A percentile compares a stretch with the other conserved stretches of the same genome.
Conservation (phyloP, 1,284 basidiomycete species). For the Cutaneotrichosporon sp. region DNA sequence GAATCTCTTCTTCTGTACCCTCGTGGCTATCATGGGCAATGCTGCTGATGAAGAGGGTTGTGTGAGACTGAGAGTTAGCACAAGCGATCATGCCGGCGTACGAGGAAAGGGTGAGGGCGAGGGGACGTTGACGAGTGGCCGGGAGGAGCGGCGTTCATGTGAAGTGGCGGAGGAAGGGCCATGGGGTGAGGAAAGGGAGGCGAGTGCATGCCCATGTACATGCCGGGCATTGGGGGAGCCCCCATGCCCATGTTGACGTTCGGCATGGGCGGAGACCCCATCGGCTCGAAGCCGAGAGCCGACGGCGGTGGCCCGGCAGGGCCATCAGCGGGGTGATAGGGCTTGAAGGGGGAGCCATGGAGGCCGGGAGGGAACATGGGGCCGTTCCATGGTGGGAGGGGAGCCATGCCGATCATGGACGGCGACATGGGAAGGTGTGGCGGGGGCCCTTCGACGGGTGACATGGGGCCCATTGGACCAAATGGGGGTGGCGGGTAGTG, state of each 20-base stretch:
- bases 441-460: background rate
- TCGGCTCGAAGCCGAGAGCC: background rate
- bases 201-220: background rate
- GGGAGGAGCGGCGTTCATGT: background rate
- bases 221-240: background rate
- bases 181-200: background rate
- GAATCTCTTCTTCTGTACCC: conserved; percentile 28
- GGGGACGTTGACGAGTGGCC: background rate
- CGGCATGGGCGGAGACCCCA: background rate
- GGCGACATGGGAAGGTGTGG: background rate
- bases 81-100: background rate
- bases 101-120: conserved; percentile 23
- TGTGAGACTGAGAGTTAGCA: conserved; percentile 12
- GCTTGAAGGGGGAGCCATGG: conserved; percentile 6
- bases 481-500: background rate
- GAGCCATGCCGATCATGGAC: background rate
- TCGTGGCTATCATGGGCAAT: conserved; percentile 34
- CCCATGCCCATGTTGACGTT: too few relatives aligned
- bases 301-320: background rate
- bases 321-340: background rate
- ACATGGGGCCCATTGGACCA: background rate
- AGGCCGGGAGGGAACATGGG: background rate
- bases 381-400: background rate
- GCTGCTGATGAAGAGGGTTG: conserved; percentile 33
- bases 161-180: background rate